phyloP scores from a whole-genome alignment of 1,139 yeast genomes.

The Hyphopichia fennica region DNA sequence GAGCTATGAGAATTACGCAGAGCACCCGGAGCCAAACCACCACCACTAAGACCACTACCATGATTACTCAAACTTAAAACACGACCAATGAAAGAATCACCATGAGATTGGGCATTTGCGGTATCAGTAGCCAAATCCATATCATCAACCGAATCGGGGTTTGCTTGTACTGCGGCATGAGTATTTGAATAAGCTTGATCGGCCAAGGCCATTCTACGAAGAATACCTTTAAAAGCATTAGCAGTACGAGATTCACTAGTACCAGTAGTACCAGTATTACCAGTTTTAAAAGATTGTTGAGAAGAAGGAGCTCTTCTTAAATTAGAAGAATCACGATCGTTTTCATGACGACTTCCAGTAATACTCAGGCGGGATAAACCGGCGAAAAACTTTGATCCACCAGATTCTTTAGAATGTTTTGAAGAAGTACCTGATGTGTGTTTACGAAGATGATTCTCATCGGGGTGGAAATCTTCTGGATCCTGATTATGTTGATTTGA shows the following conservation, averaged over 20 bases:
- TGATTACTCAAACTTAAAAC: constrained; percentile 28
- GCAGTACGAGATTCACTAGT: constrained; percentile 3
- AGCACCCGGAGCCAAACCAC: constrained; percentile 48
- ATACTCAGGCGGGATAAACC: not conserved
- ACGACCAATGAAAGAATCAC: constrained; percentile 41
- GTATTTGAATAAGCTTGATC: constrained; percentile 29
- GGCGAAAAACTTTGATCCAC: not conserved
- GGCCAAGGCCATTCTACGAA: constrained; percentile 37
- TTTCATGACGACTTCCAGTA: not conserved
- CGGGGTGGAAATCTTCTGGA: not conserved
- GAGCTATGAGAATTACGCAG: constrained; percentile 21
- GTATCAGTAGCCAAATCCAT: not conserved
- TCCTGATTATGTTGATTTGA: not conserved
- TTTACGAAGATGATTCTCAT: not conserved
- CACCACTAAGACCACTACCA: constrained; percentile 34
- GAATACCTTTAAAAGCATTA: constrained; percentile 24
- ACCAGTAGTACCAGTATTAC: not conserved
- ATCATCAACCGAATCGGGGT: not conserved
- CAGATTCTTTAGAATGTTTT: not conserved
- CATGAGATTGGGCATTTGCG: constrained; percentile 19
- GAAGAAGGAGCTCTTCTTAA: not conserved
- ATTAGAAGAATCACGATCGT: not conserved
- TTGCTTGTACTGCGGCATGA: constrained; percentile 2
- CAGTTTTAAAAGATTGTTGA: not conserved
- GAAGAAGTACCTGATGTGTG: not conserved